Evolutionary conservation across 2,329 filamentous ascomycete species (phyloP).

Genomic region (Penicillium sp.): DNA sequence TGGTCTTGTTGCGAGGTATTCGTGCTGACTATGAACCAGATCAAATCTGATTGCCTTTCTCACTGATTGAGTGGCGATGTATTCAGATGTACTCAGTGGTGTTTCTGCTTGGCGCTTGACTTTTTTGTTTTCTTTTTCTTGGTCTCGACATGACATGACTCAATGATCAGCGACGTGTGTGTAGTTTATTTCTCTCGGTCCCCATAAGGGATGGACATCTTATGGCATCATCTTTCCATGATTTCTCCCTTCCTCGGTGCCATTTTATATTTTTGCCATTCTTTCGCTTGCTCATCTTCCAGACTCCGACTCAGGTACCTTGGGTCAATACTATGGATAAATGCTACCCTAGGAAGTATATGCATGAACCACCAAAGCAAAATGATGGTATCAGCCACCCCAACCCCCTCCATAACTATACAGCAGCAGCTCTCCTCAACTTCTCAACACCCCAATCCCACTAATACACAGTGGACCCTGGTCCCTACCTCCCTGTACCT

Average conservation of each 20-base stretch:
- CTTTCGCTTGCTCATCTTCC: no score
- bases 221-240: conserved; percentile 4
- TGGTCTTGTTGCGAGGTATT: not conserved
- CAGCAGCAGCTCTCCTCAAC: not conserved
- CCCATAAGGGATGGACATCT: conserved; percentile 11
- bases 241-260: not conserved
- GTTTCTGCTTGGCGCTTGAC: not conserved
- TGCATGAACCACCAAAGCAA: not conserved
- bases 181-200: conserved; percentile 21
- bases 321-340: not conserved
- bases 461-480: not conserved
- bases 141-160: conserved; percentile 24
- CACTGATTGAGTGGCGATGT: conserved; percentile 9
- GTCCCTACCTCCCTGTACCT: not conserved
- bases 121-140: not conserved
- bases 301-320: not conserved
- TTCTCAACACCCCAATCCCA: not conserved
- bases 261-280: not conserved
- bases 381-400: not conserved
- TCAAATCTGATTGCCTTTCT: conserved; percentile 19
- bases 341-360: conserved; percentile 1
- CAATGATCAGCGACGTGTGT: conserved; percentile 27
- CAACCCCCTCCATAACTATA: not conserved
- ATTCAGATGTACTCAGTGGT: not conserved
- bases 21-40: conserved; percentile 14